A percentile compares a stretch with the other conserved stretches of the same genome.
These are phyloP conservation scores for Neopestalotiopsis sp. DNA, from an alignment of 2,329 filamentous ascomycete species.

Conservation along the genomic window DNA sequence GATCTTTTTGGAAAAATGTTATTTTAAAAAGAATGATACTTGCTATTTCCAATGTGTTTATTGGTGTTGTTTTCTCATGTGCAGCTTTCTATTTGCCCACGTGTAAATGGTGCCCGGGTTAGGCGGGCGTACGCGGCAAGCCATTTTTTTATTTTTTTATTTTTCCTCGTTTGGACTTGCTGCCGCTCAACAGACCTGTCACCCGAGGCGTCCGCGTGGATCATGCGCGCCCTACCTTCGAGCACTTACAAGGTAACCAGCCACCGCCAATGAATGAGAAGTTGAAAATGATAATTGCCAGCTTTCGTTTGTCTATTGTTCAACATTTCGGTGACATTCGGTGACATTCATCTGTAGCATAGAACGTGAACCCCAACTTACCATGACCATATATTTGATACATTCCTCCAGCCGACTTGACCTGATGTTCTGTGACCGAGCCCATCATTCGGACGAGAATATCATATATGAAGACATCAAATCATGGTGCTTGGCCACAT, in stretches of 20 bases:
- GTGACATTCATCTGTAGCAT: too few species aligned
- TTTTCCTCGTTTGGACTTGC: neutral
- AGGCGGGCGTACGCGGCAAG: neutral
- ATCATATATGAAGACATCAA: too few species aligned
- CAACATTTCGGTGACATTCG: neutral
- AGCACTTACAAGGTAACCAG: slow-evolving; percentile 1
- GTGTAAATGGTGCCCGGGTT: neutral
- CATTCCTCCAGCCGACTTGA: too few species aligned
- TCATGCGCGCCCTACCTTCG: slow-evolving; percentile 13
- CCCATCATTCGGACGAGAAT: too few species aligned
- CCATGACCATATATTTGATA: too few species aligned
- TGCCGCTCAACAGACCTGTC: slow-evolving; percentile 1
- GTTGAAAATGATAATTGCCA: neutral
- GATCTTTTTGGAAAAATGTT: neutral
- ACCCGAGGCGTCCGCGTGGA: slow-evolving; percentile 13
- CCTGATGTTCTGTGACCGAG: too few species aligned
- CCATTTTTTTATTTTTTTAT: neutral
- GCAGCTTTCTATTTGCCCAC: neutral
- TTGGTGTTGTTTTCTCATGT: neutral
- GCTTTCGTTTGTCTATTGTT: neutral
- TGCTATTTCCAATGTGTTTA: neutral
- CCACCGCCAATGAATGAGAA: neutral
- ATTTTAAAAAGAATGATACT: neutral
- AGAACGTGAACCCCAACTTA: too few species aligned
- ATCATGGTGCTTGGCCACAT: too few species aligned